phyloP scores from a whole-genome alignment of 257 asterid species.

The Galeopsis tetrahit region DNA sequence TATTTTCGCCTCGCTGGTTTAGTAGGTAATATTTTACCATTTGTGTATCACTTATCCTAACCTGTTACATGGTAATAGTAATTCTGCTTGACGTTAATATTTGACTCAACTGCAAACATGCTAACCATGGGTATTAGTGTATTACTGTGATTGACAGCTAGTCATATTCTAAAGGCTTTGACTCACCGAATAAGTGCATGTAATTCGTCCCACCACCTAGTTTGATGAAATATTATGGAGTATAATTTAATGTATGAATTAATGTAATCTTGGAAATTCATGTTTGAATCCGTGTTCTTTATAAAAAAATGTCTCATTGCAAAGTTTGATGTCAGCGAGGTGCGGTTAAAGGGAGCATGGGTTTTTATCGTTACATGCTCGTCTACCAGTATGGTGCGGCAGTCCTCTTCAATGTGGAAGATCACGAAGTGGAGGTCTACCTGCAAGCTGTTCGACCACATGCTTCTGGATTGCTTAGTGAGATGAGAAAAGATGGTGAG shows the following conservation, averaged over 20 bases:
- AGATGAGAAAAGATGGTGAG: conserved; percentile 91
- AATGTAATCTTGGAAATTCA: background rate
- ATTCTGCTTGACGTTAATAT: background rate
- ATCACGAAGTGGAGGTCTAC: conserved; percentile 74
- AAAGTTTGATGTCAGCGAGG: conserved; percentile 54
- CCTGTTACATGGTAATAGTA: background rate
- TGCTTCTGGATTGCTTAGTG: conserved; percentile 83
- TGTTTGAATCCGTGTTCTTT: conserved; percentile 20
- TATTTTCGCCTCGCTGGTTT: background rate
- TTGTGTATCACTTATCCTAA: background rate
- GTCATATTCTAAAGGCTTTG: conserved; percentile 7
- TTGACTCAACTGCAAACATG: background rate
- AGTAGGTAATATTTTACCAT: conserved; percentile 12
- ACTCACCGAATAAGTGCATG: conserved; percentile 12
- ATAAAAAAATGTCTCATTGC: conserved; percentile 18
- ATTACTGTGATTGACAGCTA: background rate
- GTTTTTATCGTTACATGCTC: conserved; percentile 68
- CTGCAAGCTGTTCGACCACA: conserved; percentile 74
- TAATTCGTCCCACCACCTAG: background rate
- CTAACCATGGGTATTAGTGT: background rate
- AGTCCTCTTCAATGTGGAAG: conserved; percentile 89
- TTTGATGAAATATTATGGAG: background rate
- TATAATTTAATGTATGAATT: background rate
- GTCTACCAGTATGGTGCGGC: conserved; percentile 94
- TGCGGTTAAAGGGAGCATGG: conserved; percentile 39